Evolutionary conservation across 2,329 filamentous ascomycete species (phyloP), one percentile per base, ranked within the genome.

Genomic region (Nemania abortiva): DNA sequence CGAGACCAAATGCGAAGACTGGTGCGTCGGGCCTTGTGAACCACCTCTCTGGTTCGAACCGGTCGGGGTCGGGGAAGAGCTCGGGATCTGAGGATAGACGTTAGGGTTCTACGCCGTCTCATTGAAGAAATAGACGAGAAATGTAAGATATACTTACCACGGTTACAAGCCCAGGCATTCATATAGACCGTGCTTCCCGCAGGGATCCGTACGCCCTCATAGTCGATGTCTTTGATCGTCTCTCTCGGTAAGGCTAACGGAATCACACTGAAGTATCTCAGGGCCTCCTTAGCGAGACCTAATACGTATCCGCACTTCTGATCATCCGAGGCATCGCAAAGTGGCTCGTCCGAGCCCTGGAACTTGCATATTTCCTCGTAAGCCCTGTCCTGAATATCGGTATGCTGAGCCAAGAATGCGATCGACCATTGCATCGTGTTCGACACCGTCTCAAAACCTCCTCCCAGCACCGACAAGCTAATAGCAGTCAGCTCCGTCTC

Each of bases 121-220:
- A n/a, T 22, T 13, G 15, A 15, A 11, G 18, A 22, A 6, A n/a
- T n/a, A 11, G n/a, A 53, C 6, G 22, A 64, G 18, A 15, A 24
- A 63, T 4, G 7, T 13, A 20, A 20, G 27, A 7, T 22, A 20
- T 31, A 70, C 76, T 72, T 54, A 77, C 76, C 74, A 31, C 61
- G 67, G 29, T 74, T 78, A 37, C 76, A 78, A 6, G 76, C 75
- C 76, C 76, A 78, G 2, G 74, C 75, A 50, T 78, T 78, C 91
- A 95, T 91, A 80, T 94, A 94, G 74, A 95, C 94, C 1, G 90
- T 93, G 0, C 91, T 94, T 1, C 91, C 91, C 0, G 91, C 86
- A 0, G 93, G 93, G 45, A 96, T 92, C 1, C 85, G 81, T 0
- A 88, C 83, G 18, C 88, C 88, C 27, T 92, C 84, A 81, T 90